These are phyloP conservation scores for Mycosphaerelloides madeirae DNA, from an alignment of 2,329 filamentous ascomycete genomes.

Conservation along the genomic window DNA sequence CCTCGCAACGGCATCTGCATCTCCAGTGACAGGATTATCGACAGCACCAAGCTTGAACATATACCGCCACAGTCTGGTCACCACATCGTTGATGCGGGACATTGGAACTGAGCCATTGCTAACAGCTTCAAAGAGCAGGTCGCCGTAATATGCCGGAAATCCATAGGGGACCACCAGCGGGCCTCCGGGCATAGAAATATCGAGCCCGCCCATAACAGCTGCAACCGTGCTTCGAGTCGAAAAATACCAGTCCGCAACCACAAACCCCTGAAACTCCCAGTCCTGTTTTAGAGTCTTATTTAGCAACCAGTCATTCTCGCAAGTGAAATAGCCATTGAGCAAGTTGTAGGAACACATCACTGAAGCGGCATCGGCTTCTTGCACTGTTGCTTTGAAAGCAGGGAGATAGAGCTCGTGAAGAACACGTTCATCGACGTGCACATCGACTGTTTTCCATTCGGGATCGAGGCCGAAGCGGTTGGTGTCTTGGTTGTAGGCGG, in stretches of 20 bases:
- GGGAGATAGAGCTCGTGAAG: conserved; percentile 66
- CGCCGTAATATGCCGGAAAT: conserved; percentile 8
- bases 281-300: conserved; percentile 80
- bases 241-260: conserved; percentile 9
- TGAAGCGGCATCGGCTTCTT: conserved; percentile 60
- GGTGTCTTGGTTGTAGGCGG: conserved; percentile 9
- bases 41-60: conserved; percentile 9
- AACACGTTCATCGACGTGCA: conserved; percentile 2
- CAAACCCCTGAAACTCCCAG: conserved; percentile 68
- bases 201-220: conserved; percentile 5
- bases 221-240: conserved; percentile 7
- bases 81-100: conserved; percentile 8
- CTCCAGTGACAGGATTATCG: conserved; percentile 4
- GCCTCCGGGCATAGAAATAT: conserved; percentile 9
- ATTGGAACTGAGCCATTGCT: conserved; percentile 1
- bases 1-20: conserved; percentile 2
- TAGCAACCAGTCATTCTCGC: conserved; percentile 69
- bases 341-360: conserved; percentile 73
- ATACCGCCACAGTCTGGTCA: conserved; percentile 7
- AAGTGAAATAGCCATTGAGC: conserved; percentile 42
- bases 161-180: conserved; percentile 4
- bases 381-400: conserved; percentile 66
- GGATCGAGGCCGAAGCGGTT: conserved; percentile 8
- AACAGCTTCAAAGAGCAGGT: conserved; percentile 5
- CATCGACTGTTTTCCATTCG: conserved; percentile 6